phyloP scores from a whole-genome alignment of 1,284 basidiomycete species.

The Agroathelia rolfsii region DNA sequence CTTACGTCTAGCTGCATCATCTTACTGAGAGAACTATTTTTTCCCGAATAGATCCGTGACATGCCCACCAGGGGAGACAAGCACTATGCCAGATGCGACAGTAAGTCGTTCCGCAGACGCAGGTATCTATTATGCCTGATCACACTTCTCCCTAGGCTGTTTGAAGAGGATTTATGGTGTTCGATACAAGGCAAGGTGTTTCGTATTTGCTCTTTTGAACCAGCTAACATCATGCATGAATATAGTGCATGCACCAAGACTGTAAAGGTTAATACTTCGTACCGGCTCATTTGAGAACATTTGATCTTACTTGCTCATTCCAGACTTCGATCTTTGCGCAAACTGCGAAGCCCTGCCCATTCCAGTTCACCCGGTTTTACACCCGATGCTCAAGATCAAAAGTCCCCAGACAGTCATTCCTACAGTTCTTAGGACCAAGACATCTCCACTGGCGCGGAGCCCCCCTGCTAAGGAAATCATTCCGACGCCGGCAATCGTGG shows the following conservation, averaged over 20 bases:
- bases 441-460: too few species aligned
- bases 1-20: background rate
- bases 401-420: constrained; percentile 42
- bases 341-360: constrained; percentile 77
- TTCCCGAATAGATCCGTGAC: constrained; percentile 16
- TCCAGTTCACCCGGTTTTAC: constrained; percentile 60
- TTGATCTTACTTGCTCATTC: too few species aligned
- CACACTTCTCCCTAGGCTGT: constrained; percentile 32
- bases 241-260: constrained; percentile 69
- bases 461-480: too few species aligned
- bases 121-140: constrained; percentile 2
- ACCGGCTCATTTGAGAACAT: too few species aligned
- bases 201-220: constrained; percentile 1
- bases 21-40: constrained; percentile 1
- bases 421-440: constrained; percentile 31
- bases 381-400: constrained; percentile 77
- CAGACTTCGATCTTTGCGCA: constrained; percentile 79
- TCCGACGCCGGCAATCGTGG: too few species aligned
- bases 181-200: constrained; percentile 55
- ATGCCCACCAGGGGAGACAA: constrained; percentile 11
- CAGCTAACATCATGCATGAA: constrained; percentile 9
- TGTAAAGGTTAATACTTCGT: too few species aligned
- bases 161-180: constrained; percentile 43
- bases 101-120: constrained; percentile 18
- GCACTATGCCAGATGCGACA: constrained; percentile 46